A percentile compares a stretch with the other conserved stretches of the same genome.
Conservation (phyloP, 768 basidiomycete species). For the Russula earlei region DNA sequence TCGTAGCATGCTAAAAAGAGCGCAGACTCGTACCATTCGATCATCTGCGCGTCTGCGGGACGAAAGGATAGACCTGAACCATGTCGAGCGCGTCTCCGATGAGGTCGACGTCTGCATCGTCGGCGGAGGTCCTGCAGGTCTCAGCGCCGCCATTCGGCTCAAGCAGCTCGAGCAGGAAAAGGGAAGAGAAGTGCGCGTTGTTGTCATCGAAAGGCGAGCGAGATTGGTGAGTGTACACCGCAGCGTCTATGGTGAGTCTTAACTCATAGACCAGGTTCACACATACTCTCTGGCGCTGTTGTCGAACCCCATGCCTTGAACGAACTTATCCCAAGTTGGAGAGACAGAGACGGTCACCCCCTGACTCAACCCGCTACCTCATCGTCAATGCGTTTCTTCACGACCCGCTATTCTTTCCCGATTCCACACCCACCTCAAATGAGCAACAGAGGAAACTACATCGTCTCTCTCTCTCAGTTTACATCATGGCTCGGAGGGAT, state of each 20-base stretch:
- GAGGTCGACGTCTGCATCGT: constrained; percentile 97
- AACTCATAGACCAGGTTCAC: constrained; percentile 49
- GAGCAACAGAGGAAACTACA: constrained; percentile 89
- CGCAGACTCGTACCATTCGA: constrained; percentile 21
- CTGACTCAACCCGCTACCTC: constrained; percentile 70
- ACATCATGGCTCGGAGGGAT: constrained; percentile 83
- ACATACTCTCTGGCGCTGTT: constrained; percentile 93
- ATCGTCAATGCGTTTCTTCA: constrained; percentile 81
- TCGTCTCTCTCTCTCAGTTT: constrained; percentile 80
- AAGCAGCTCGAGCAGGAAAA: constrained; percentile 84
- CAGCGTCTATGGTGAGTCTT: not conserved
- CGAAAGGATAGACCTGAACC: constrained; percentile 41
- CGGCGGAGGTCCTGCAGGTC: constrained; percentile 89
- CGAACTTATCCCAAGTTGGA: constrained; percentile 86
- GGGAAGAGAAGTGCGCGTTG: constrained; percentile 77
- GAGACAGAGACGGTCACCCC: constrained; percentile 55
- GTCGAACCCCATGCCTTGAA: constrained; percentile 87
- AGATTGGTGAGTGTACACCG: constrained; percentile 59
- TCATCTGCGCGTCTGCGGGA: constrained; percentile 24
- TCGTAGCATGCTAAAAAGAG: constrained; percentile 1
- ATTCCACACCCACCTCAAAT: constrained; percentile 97
- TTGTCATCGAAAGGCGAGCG: constrained; percentile 88
- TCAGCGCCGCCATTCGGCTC: constrained; percentile 90
- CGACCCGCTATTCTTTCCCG: constrained; percentile 55
- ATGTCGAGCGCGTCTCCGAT: constrained; percentile 78